Percentiles rank a stretch among this genome's conserved stretches.
phyloP scores from a whole-genome alignment of 352 stramenopile species.

The Saprolegnia diclina region DNA sequence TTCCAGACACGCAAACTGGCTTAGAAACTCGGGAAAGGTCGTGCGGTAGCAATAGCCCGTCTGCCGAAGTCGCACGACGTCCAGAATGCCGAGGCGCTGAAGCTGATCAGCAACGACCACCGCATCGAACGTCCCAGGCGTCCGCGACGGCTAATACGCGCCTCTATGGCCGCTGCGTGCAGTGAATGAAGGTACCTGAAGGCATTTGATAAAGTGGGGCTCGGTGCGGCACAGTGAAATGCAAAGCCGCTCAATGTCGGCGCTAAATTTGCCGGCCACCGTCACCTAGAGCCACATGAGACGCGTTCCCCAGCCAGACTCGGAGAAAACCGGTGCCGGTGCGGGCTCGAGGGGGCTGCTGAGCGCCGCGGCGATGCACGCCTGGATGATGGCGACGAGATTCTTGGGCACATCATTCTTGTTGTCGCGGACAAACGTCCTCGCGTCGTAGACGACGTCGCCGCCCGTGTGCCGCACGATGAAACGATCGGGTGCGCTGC shows the following conservation, averaged over 20 bases:
- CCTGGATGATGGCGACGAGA: neutral
- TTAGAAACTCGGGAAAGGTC: constrained; percentile 11
- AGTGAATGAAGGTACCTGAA: neutral
- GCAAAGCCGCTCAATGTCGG: constrained; percentile 1
- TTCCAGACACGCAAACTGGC: neutral
- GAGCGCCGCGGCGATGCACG: neutral
- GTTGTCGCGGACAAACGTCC: neutral
- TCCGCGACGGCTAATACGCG: neutral
- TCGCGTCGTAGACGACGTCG: constrained; percentile 1
- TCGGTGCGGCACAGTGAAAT: constrained; percentile 14
- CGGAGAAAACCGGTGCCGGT: neutral
- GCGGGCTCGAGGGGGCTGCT: neutral
- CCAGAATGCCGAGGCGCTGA: neutral
- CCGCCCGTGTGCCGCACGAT: neutral
- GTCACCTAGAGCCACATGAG: neutral
- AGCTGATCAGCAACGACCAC: neutral
- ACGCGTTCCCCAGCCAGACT: neutral
- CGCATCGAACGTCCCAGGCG: neutral
- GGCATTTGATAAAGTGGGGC: constrained; percentile 23
- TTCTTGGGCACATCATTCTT: neutral
- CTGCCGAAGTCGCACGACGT: neutral
- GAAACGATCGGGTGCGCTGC: neutral
- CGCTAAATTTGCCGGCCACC: neutral
- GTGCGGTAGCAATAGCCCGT: constrained; percentile 2
- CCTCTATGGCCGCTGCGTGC: too few relatives aligned